Conservation (phyloP, 371 early-diverging fungal species). For the Zychaea mexicana region DNA sequence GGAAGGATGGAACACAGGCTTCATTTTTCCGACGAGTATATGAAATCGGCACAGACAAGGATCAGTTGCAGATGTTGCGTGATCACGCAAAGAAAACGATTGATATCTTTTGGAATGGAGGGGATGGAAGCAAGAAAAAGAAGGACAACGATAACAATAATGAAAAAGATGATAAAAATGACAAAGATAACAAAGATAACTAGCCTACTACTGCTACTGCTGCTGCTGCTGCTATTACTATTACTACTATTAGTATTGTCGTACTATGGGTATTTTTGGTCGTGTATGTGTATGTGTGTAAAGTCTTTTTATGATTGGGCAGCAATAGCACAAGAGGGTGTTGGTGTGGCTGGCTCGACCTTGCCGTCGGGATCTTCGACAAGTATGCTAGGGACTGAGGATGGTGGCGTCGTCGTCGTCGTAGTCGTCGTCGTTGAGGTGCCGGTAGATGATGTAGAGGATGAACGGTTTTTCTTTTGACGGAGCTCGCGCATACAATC, state of each 20-base stretch:
- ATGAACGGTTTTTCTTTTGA: not conserved
- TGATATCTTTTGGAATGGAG: slow-evolving; percentile 12
- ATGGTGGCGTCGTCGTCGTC: not conserved
- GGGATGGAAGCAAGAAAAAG: not conserved
- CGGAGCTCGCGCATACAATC: slow-evolving; percentile 37
- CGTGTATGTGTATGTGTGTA: too few species aligned
- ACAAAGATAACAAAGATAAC: slow-evolving; percentile 3
- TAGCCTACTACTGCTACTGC: not conserved
- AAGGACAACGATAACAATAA: not conserved
- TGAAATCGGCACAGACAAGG: slow-evolving; percentile 10
- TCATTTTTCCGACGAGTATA: slow-evolving; percentile 17
- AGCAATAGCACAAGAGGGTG: not conserved
- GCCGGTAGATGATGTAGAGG: not conserved
- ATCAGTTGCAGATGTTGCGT: slow-evolving; percentile 5
- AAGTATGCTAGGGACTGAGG: slow-evolving; percentile 16
- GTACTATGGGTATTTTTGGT: not conserved
- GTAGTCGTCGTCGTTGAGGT: not conserved
- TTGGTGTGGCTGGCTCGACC: not conserved
- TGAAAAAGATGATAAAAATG: not conserved
- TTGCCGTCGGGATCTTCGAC: slow-evolving; percentile 21
- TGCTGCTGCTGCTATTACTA: not conserved
- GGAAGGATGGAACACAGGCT: slow-evolving; percentile 25
- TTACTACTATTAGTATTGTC: too few species aligned
- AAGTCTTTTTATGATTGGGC: not conserved
- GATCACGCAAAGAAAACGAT: slow-evolving; percentile 16